phyloP scores from a whole-genome alignment of 768 basidiomycete genomes.

The Gloeophyllum trabeum region DNA sequence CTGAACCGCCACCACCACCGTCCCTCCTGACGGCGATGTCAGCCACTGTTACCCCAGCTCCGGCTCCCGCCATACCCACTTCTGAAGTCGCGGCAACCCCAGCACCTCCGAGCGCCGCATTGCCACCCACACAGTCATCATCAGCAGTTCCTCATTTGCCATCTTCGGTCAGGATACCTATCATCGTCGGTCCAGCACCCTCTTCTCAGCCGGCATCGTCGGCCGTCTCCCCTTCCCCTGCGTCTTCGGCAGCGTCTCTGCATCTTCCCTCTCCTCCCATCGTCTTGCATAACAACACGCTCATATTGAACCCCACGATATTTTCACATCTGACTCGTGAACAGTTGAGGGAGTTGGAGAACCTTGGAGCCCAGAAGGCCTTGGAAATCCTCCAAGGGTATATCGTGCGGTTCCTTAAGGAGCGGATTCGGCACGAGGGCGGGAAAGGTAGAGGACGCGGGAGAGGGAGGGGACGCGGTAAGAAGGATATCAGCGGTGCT shows the following conservation, averaged over 20 bases:
- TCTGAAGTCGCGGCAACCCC: not conserved
- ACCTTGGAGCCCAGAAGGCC: conserved; percentile 74
- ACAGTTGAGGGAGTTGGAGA: conserved; percentile 66
- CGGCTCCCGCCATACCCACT: conserved; percentile 4
- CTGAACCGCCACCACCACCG: conserved; percentile 9
- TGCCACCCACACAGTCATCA: not conserved
- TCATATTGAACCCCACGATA: conserved; percentile 77
- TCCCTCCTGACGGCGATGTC: too few species aligned
- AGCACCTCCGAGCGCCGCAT: too few species aligned
- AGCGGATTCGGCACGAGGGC: conserved; percentile 36
- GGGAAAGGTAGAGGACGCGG: conserved; percentile 13
- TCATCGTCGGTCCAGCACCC: conserved; percentile 65
- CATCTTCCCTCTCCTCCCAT: conserved; percentile 40
- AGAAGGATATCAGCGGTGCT: conserved; percentile 4
- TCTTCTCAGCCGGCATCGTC: conserved; percentile 45
- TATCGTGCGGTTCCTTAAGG: conserved; percentile 79
- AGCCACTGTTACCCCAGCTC: conserved; percentile 7
- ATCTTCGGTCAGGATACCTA: conserved; percentile 55
- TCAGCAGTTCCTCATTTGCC: conserved; percentile 17
- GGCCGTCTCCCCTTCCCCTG: conserved; percentile 24
- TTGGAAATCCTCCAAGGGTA: conserved; percentile 73
- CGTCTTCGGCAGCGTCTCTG: conserved; percentile 26
- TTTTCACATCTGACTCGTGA: conserved; percentile 69
- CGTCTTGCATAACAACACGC: conserved; percentile 72
- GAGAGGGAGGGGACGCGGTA: conserved; percentile 10